A percentile compares a stretch with the other conserved stretches of the same genome.
These are phyloP conservation scores for Botrytis byssoidea DNA, from an alignment of 2,329 filamentous ascomycete species.

Conservation along the genomic window DNA sequence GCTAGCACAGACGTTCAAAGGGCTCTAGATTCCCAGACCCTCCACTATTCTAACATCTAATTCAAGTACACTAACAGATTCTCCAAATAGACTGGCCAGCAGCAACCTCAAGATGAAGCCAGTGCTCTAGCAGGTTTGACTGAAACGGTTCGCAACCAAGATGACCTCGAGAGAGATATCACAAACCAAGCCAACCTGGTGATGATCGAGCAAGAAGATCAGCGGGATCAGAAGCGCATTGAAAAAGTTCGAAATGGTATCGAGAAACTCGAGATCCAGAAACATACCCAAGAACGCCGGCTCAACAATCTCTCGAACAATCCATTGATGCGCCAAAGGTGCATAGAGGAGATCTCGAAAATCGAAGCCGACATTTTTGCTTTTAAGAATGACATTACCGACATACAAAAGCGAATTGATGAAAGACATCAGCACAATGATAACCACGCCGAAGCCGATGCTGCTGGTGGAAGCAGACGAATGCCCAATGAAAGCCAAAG, in stretches of 20 bases:
- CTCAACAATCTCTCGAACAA: constrained; percentile 53
- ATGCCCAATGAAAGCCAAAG: constrained; percentile 79
- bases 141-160: constrained; percentile 75
- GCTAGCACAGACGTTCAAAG: neutral
- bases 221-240: constrained; percentile 61
- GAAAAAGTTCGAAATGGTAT: constrained; percentile 55
- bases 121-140: constrained; percentile 57
- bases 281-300: constrained; percentile 57
- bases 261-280: constrained; percentile 62
- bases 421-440: constrained; percentile 61
- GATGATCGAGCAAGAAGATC: constrained; percentile 61
- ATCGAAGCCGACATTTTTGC: constrained; percentile 39
- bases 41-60: neutral
- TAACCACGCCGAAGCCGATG: constrained; percentile 44
- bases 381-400: constrained; percentile 69
- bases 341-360: constrained; percentile 41
- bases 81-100: constrained; percentile 54
- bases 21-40: neutral
- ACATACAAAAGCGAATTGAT: constrained; percentile 79
- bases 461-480: constrained; percentile 54
- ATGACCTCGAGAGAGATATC: constrained; percentile 88
- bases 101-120: constrained; percentile 41
- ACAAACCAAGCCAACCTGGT: constrained; percentile 59
- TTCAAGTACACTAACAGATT: neutral
- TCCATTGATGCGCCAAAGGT: constrained; percentile 47